Evolutionary conservation across 140 eudicot genomes (phyloP), one percentile per base, ranked within the genome.

Genomic region (Oenanthe javanica): DNA sequence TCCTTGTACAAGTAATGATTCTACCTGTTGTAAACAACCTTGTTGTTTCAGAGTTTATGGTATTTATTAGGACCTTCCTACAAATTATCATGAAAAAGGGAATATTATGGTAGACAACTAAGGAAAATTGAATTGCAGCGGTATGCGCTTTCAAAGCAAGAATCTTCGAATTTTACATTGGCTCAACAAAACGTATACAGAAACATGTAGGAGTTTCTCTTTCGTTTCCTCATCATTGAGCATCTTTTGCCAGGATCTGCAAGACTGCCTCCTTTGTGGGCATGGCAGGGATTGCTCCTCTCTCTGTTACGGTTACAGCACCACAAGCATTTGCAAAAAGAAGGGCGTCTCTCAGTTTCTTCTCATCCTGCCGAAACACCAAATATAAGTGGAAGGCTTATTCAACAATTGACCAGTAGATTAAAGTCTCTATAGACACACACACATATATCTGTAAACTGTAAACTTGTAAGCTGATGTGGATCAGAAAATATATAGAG

Each of bases 251-350:
- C 81, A 94, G 78, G 78, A 86, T 70, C 87, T 83, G 54, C 38
- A 82, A 83, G 78, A 92, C 88, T 73, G 88, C 96, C 18, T 90
- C 94, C 81, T 76, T 85, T 13, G 97, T 92, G 76, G 98, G 98
- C 84, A 94, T 77, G n/a, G 97, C 94, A 48, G 98, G 98, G 78
- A 94, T 94, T 38, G 97, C 98, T 51, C 98, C 97, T 81, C 83
- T 89, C 80, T 86, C 84, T 0, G 98, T 94, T 6, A 92, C 96
- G 0, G 94, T 87, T 63, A 94, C 70, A 80, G 96, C 98, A 72
- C 97, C 98, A 79, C 98, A 94, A n/a, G 89, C 98, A 81, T 94
- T 94, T 43, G 97, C 98, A 78, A 92, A 94, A 27, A 77, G 82
- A 76, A 94, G 91, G 43, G 97, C 96, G 77, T 94, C 93, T 81